Conservation (phyloP, 306 rosid species). For the Psophocarpus tetragonolobus region DNA sequence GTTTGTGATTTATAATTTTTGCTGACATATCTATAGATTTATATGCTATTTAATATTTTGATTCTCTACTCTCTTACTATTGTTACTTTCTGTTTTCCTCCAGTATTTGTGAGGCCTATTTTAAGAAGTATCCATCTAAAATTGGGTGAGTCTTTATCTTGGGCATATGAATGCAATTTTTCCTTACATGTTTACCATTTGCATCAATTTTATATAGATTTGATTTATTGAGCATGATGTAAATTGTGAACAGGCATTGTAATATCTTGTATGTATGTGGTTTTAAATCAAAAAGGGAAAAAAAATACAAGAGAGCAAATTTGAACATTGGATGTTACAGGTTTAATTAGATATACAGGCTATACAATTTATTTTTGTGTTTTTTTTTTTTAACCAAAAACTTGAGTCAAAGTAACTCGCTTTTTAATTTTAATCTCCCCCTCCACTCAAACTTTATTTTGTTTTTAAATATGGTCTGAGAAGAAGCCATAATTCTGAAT, state of each 20-base stretch:
- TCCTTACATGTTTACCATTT: background rate
- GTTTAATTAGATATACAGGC: background rate
- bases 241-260: background rate
- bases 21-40: background rate
- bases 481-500: background rate
- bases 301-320: background rate
- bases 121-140: conserved; percentile 79
- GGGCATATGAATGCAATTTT: background rate
- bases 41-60: background rate
- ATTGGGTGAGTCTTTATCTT: conserved; percentile 65
- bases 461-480: background rate
- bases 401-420: background rate
- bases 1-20: background rate
- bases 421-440: background rate
- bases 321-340: background rate
- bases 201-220: conserved; percentile 5
- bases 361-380: conserved; percentile 7
- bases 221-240: conserved; percentile 22
- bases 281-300: background rate
- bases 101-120: conserved; percentile 98
- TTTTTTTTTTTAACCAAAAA: background rate
- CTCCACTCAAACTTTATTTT: background rate
- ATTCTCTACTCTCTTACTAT: conserved; percentile 23
- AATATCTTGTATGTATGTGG: conserved; percentile 14
- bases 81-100: conserved; percentile 21